Evolutionary conservation across 2,329 filamentous ascomycete species (phyloP).

Genomic region (Zymoseptoria brevis): DNA sequence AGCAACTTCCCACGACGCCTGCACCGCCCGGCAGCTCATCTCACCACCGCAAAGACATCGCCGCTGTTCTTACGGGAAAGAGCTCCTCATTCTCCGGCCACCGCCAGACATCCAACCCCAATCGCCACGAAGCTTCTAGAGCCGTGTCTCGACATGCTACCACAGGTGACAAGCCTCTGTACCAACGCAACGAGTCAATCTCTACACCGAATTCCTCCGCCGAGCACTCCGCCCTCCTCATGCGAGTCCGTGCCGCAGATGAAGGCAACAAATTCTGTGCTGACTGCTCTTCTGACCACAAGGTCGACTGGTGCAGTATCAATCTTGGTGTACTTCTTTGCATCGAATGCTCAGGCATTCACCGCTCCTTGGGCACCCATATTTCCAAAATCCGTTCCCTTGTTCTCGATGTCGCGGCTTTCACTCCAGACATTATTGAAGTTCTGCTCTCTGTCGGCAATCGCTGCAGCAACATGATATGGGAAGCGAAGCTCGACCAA

Average conservation of each 20-base stretch:
- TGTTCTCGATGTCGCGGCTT: conserved; percentile 90
- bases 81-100: conserved; percentile 63
- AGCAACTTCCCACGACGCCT: conserved; percentile 37
- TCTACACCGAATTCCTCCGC: conserved; percentile 48
- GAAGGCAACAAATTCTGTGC: conserved; percentile 91
- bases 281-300: conserved; percentile 82
- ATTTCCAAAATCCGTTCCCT: conserved; percentile 95
- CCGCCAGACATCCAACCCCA: conserved; percentile 38
- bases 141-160: conserved; percentile 78
- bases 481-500: conserved; percentile 78
- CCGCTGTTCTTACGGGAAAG: conserved; percentile 87
- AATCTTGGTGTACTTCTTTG: conserved; percentile 94
- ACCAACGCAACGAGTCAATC: conserved; percentile 61
- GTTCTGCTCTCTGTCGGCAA: conserved; percentile 87
- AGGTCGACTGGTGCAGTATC: conserved; percentile 98
- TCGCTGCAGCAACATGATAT: conserved; percentile 90
- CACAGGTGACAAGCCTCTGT: conserved; percentile 76
- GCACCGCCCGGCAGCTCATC: conserved; percentile 31
- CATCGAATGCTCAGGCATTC: conserved; percentile 96
- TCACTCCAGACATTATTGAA: conserved; percentile 95
- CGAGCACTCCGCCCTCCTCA: conserved; percentile 68
- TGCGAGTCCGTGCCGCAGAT: conserved; percentile 80
- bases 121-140: conserved; percentile 35
- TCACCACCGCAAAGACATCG: conserved; percentile 73
- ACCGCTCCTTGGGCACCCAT: conserved; percentile 90